These are phyloP conservation scores for Haplographium delicatum DNA, from an alignment of 495 filamentous ascomycete species.

Conservation along the genomic window DNA sequence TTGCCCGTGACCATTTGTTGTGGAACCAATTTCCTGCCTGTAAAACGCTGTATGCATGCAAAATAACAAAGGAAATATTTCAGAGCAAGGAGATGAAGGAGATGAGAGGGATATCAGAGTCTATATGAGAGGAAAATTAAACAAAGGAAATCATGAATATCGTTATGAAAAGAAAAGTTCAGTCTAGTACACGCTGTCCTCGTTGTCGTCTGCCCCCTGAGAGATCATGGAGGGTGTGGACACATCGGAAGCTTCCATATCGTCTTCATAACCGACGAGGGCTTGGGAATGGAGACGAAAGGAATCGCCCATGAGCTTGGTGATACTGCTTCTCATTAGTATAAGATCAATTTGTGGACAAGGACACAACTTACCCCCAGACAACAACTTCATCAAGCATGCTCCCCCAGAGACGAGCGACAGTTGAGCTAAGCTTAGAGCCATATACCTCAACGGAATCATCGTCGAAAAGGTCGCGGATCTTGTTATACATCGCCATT, in stretches of 20 bases:
- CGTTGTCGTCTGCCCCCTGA: constrained; percentile 54
- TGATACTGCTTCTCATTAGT: constrained; percentile 71
- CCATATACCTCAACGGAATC: constrained; percentile 72
- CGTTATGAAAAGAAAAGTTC: constrained; percentile 15
- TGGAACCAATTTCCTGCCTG: constrained; percentile 6
- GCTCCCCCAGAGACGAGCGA: constrained; percentile 92
- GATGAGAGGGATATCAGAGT: constrained; percentile 28
- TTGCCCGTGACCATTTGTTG: constrained; percentile 25
- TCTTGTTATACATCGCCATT: constrained; percentile 89
- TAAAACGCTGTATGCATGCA: constrained; percentile 28
- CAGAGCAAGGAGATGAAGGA: constrained; percentile 22
- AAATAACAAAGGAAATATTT: constrained; percentile 22
- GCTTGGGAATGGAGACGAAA: constrained; percentile 97
- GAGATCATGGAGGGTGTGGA: constrained; percentile 59
- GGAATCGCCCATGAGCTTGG: constrained; percentile 94
- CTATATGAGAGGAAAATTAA: constrained; percentile 21
- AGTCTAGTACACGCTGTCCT: constrained; percentile 54
- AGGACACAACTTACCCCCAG: constrained; percentile 64
- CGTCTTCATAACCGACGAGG: constrained; percentile 88
- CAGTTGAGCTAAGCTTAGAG: constrained; percentile 81
- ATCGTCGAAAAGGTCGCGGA: constrained; percentile 88
- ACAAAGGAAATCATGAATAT: constrained; percentile 25
- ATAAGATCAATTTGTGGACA: not conserved
- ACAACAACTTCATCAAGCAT: constrained; percentile 99
- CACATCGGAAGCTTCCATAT: constrained; percentile 51